These are phyloP conservation scores for Adenanthera pavonina DNA, from an alignment of 306 rosid genomes.

Conservation along the genomic window DNA sequence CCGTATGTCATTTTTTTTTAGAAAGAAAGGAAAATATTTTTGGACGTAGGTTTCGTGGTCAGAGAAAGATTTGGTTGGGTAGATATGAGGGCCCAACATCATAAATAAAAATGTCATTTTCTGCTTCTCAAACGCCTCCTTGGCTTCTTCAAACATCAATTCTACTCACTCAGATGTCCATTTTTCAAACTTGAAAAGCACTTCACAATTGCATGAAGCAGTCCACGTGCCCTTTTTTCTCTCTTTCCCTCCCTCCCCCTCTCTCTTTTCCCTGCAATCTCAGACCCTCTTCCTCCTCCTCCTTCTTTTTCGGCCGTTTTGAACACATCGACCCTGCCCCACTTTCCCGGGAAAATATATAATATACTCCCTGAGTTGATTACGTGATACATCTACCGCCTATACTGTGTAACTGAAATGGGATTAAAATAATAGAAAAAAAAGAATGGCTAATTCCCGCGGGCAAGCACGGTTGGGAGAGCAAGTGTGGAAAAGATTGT, in stretches of 20 bases:
- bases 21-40: background rate
- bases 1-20: background rate
- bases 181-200: background rate
- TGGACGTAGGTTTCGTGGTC: background rate
- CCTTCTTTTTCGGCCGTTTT: background rate
- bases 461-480: background rate
- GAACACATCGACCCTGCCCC: background rate
- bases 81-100: conserved; percentile 37
- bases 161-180: background rate
- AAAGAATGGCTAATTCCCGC: background rate
- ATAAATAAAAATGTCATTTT: background rate
- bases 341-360: conserved; percentile 40
- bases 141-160: background rate
- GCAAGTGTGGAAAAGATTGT: background rate
- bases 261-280: background rate
- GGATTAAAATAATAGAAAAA: background rate
- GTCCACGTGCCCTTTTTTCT: conserved; percentile 68
- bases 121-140: background rate
- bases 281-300: background rate
- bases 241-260: background rate
- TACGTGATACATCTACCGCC: background rate
- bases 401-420: background rate
- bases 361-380: background rate
- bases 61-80: conserved; percentile 46
- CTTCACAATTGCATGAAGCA: conserved; percentile 53